Percentiles rank a stretch among this genome's conserved stretches.
phyloP scores from a whole-genome alignment of 2,329 filamentous ascomycete genomes.

The Hypoxylon sp. region DNA sequence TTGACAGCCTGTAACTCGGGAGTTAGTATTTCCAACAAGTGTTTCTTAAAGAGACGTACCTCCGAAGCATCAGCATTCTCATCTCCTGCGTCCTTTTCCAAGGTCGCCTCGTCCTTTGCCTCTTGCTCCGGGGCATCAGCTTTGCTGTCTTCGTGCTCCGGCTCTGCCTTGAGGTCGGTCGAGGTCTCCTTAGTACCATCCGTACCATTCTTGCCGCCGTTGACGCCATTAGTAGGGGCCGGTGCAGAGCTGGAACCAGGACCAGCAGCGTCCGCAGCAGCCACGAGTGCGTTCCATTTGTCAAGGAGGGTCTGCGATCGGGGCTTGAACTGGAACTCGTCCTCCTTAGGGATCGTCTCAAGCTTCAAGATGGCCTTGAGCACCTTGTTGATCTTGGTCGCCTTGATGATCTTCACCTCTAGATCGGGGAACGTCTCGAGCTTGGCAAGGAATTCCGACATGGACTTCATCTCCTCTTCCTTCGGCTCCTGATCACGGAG shows the following conservation, averaged over 20 bases:
- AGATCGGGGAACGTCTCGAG: slow-evolving; percentile 82
- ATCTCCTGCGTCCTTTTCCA: slow-evolving; percentile 38
- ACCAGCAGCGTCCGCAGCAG: slow-evolving; percentile 60
- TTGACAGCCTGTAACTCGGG: slow-evolving; percentile 16
- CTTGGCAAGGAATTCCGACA: slow-evolving; percentile 80
- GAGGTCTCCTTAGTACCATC: slow-evolving; percentile 45
- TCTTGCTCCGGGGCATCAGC: slow-evolving; percentile 49
- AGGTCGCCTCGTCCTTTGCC: slow-evolving; percentile 50
- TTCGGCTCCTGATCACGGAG: slow-evolving; percentile 85
- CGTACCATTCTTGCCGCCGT: slow-evolving; percentile 49
- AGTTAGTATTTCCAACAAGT: slow-evolving; percentile 11
- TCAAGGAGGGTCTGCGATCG: slow-evolving; percentile 82
- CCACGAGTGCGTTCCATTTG: slow-evolving; percentile 88
- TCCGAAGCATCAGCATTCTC: slow-evolving; percentile 45
- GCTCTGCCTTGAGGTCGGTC: slow-evolving; percentile 40
- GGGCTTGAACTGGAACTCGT: slow-evolving; percentile 87
- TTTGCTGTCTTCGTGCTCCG: slow-evolving; percentile 45
- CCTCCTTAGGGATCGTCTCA: slow-evolving; percentile 82
- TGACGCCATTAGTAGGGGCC: slow-evolving; percentile 55
- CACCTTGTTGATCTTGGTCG: slow-evolving; percentile 98
- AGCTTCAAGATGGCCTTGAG: slow-evolving; percentile 94
- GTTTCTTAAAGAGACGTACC: slow-evolving; percentile 31
- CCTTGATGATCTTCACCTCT: slow-evolving; percentile 86
- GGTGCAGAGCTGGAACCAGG: slow-evolving; percentile 48
- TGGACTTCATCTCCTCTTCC: slow-evolving; percentile 80